Percentiles rank a stretch among this genome's conserved stretches.
These are phyloP conservation scores for Graphiopsis chlorocephala DNA, from an alignment of 2,329 filamentous ascomycete genomes.

Conservation along the genomic window DNA sequence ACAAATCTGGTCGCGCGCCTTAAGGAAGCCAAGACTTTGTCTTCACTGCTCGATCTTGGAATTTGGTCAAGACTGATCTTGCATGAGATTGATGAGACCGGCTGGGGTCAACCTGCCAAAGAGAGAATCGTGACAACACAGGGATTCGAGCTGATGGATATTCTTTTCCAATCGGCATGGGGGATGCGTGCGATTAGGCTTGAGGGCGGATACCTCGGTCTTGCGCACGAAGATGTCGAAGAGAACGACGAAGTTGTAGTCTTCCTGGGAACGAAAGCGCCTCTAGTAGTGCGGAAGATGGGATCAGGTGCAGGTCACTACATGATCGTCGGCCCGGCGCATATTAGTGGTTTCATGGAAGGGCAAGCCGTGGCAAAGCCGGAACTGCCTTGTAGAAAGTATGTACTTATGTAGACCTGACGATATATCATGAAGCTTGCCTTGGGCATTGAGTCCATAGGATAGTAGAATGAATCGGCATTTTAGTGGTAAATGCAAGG, in stretches of 20 bases:
- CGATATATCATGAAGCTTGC: neutral
- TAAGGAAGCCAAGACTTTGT: neutral
- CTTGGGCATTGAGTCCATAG: neutral
- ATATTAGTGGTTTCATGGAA: neutral
- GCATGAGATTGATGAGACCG: neutral
- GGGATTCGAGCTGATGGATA: neutral
- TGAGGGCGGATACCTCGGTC: neutral
- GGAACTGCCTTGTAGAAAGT: neutral
- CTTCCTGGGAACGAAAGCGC: neutral
- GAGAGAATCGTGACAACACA: neutral
- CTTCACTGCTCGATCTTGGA: neutral
- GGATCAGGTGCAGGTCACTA: neutral
- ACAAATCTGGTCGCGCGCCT: neutral
- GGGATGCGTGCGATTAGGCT: neutral
- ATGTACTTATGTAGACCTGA: neutral
- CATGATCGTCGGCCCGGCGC: neutral
- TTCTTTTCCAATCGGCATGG: neutral
- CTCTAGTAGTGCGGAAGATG: neutral
- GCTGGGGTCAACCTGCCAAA: neutral
- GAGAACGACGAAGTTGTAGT: neutral
- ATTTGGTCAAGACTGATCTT: neutral
- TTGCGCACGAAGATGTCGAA: neutral
- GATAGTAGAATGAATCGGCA: neutral
- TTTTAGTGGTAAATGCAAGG: neutral
- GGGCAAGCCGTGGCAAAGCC: neutral